Conservation (phyloP, 1,284 basidiomycete genomes). For the Singerocomus inundabilis region DNA sequence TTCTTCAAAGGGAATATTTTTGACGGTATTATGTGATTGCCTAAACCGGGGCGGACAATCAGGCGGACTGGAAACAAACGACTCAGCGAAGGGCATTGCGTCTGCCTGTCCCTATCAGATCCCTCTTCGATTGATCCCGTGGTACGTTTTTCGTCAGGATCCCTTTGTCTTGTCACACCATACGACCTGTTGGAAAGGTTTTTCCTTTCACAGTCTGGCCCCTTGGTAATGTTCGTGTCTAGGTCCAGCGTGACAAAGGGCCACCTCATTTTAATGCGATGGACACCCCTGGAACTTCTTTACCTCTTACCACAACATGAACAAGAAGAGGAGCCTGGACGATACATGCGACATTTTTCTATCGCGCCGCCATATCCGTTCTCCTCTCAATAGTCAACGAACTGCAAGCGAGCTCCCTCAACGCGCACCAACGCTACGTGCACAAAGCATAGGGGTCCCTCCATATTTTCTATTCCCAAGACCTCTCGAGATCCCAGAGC, state of each 20-base stretch:
- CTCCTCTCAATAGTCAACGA: conserved; percentile 10
- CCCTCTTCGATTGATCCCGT: conserved; percentile 2
- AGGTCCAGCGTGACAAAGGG: conserved; percentile 21
- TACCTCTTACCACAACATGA: conserved; percentile 26
- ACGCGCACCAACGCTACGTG: conserved; percentile 4
- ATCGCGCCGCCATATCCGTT: conserved; percentile 19
- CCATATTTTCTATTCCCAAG: conserved; percentile 9
- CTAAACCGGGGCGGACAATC: conserved; percentile 24
- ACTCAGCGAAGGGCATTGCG: conserved; percentile 21
- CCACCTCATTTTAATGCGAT: conserved; percentile 9
- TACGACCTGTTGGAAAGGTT: neutral
- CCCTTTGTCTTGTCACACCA: conserved; percentile 20
- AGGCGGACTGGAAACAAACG: conserved; percentile 19
- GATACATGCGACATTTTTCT: conserved; percentile 31
- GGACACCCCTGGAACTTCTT: conserved; percentile 3
- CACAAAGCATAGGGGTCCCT: conserved; percentile 10
- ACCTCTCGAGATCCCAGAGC: conserved; percentile 8
- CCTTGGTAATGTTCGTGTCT: conserved; percentile 11
- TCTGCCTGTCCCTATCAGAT: conserved; percentile 4
- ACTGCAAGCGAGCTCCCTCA: conserved; percentile 13
- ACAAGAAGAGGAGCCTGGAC: conserved; percentile 29
- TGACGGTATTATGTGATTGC: conserved; percentile 14
- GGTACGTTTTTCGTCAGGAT: conserved; percentile 8
- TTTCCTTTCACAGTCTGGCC: conserved; percentile 12
- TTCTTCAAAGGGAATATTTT: conserved; percentile 12